phyloP scores from a whole-genome alignment of 2,329 filamentous ascomycete species.

The Clonostachys byssicola region DNA sequence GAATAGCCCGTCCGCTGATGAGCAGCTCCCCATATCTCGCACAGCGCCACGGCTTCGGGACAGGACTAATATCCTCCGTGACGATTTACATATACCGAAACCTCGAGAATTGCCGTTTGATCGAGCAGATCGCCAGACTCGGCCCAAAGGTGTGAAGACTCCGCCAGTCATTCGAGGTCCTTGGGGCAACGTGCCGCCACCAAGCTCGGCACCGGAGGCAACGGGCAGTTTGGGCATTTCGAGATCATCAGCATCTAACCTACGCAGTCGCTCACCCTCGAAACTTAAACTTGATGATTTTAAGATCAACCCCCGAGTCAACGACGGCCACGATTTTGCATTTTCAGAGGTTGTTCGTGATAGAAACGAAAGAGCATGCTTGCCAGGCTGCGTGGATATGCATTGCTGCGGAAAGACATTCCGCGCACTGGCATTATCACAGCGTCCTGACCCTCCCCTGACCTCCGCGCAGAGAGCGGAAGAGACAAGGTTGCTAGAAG shows the following conservation, averaged over 20 bases:
- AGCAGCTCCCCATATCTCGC: constrained; percentile 15
- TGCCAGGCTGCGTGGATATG: constrained; percentile 70
- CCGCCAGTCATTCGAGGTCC: not conserved
- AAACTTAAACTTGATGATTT: constrained; percentile 68
- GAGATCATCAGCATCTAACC: too few relatives aligned
- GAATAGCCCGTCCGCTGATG: constrained; percentile 16
- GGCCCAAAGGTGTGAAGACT: not conserved
- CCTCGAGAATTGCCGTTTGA: constrained; percentile 37
- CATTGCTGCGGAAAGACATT: constrained; percentile 75
- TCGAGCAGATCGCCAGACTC: not conserved
- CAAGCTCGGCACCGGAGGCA: too few relatives aligned
- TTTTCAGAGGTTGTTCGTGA: constrained; percentile 72
- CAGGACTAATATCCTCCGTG: constrained; percentile 5
- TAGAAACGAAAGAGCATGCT: constrained; percentile 62
- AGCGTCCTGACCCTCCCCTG: constrained; percentile 34
- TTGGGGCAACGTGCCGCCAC: too few relatives aligned
- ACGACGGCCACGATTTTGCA: constrained; percentile 68
- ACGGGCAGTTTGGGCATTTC: too few relatives aligned
- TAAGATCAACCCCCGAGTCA: constrained; percentile 71
- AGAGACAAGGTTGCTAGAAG: constrained; percentile 48
- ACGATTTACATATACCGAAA: constrained; percentile 24
- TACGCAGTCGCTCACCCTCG: constrained; percentile 9
- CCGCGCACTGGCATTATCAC: constrained; percentile 56
- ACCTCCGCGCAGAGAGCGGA: constrained; percentile 26
- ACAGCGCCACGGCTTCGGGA: constrained; percentile 13